Percentiles rank a stretch among this genome's conserved stretches.
phyloP scores from a whole-genome alignment of 495 filamentous ascomycete genomes.

The Penicillium maclennaniae region DNA sequence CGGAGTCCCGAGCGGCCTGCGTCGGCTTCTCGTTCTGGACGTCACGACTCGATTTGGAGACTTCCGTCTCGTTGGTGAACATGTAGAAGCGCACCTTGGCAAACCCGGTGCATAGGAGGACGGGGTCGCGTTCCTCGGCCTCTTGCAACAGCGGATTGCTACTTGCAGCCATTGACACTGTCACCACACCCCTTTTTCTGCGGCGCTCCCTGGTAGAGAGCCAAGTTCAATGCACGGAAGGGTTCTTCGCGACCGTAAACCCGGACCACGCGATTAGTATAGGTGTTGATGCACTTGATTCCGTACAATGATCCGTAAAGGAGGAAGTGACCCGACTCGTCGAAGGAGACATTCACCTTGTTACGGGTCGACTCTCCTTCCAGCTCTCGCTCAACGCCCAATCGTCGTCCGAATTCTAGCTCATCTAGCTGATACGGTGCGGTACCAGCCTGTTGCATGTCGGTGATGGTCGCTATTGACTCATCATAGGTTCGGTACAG shows the following conservation, averaged over 20 bases:
- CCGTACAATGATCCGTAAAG: slow-evolving; percentile 90
- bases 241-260: slow-evolving; percentile 86
- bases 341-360: slow-evolving; percentile 83
- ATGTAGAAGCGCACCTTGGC: slow-evolving; percentile 96
- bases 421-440: slow-evolving; percentile 73
- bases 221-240: slow-evolving; percentile 74
- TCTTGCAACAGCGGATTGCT: slow-evolving; percentile 90
- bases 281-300: slow-evolving; percentile 89
- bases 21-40: slow-evolving; percentile 92
- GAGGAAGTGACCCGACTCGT: slow-evolving; percentile 94
- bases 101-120: slow-evolving; percentile 77
- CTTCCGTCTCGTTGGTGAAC: slow-evolving; percentile 85
- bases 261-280: slow-evolving; percentile 85
- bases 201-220: slow-evolving; percentile 93
- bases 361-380: slow-evolving; percentile 63
- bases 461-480: slow-evolving; percentile 75
- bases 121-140: slow-evolving; percentile 86
- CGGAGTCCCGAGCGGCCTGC: slow-evolving; percentile 28
- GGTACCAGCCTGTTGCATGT: slow-evolving; percentile 92
- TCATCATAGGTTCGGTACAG: slow-evolving; percentile 92
- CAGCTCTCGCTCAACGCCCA: slow-evolving; percentile 84
- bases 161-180: slow-evolving; percentile 96
- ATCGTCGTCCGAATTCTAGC: slow-evolving; percentile 84
- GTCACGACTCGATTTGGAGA: slow-evolving; percentile 82
- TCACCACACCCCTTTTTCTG: slow-evolving; percentile 86